Evolutionary conservation across 345 rosid genomes (phyloP), one percentile per base, ranked within the genome.

Genomic region (Sisymbrium altissimum): DNA sequence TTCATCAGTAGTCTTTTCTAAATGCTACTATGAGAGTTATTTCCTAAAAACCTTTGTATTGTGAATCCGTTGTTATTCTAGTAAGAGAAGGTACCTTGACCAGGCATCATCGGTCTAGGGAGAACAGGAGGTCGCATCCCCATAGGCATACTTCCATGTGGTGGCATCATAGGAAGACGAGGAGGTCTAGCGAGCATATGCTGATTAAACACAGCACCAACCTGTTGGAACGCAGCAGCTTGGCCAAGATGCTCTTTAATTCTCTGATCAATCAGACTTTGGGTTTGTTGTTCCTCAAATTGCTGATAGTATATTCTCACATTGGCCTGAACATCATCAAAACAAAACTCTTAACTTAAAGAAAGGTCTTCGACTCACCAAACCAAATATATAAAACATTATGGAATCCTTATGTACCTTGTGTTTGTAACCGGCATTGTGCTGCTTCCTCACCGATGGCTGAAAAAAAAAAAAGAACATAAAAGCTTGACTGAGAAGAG

Each of bases 361-460:
- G 17, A 57, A 63, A 30, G 17, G 46, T 13, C 48, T 6, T 6
- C 11, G 53, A 49, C 1, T 10, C 38, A 33, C 9, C 3, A 17
- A 2, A 54, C 5, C 6, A 52, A 44, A 50, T 63, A 63, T 63
- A 70, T 5, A 10, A 21, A 54, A 33, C 19, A 48, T 39, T 35
- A 1, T 35, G 3, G 15, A 18, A 18, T 15, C n/a, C 41, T 6
- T 65, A 29, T 15, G 57, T 79, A 90, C 99, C 99, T 95, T 95
- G 80, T 95, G 99, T 72, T 95, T 95, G 86, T 92, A 92, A 36
- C 99, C 99, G 1, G 99, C 99, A 74, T 95, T 95, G 79, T 95
- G 98, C 78, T 95, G 99, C 83, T 92, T 95, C 81, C 98, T 90
- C 76, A 95, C 99, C 35, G 99, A 92, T 6, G 99, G 99, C 98